phyloP scores from a whole-genome alignment of 2,329 filamentous ascomycete species.

The Talaromyces sp. region DNA sequence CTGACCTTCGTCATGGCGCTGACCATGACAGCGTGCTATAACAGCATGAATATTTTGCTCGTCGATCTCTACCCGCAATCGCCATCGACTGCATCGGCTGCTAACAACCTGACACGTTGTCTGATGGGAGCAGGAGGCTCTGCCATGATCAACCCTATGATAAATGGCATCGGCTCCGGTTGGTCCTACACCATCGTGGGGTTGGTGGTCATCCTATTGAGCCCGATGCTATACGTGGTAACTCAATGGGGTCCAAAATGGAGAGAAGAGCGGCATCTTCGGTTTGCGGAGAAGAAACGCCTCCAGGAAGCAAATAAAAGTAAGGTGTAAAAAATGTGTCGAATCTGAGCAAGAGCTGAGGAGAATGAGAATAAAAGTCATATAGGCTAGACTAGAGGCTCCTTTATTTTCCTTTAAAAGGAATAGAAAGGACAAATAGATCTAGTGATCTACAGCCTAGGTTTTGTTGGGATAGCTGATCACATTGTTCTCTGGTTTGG shows the following conservation, averaged over 20 bases:
- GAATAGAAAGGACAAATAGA: no score
- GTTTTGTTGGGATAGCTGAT: no score
- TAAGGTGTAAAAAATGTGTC: not conserved
- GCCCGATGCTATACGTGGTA: slow-evolving; percentile 38
- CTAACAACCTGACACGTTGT: slow-evolving; percentile 42
- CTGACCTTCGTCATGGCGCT: slow-evolving; percentile 20
- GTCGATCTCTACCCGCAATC: slow-evolving; percentile 25
- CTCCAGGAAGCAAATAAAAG: not conserved
- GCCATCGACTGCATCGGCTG: slow-evolving; percentile 39
- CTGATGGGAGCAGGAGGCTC: slow-evolving; percentile 40
- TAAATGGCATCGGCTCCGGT: slow-evolving; percentile 24
- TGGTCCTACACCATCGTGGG: slow-evolving; percentile 38
- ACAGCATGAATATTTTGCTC: not conserved
- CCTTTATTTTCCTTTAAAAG: no score
- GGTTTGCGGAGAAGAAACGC: not conserved
- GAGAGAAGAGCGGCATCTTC: slow-evolving; percentile 15
- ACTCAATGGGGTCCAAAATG: slow-evolving; percentile 38
- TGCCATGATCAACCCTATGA: slow-evolving; percentile 39
- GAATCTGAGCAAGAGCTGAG: not conserved
- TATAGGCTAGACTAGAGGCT: no score
- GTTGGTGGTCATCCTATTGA: slow-evolving; percentile 31
- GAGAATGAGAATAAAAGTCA: no score
- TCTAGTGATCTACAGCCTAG: no score
- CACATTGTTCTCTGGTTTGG: no score
- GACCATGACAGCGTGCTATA: slow-evolving; percentile 22